Evolutionary conservation across 495 filamentous ascomycete genomes (phyloP).

Genomic region (Cudoniella acicularis): DNA sequence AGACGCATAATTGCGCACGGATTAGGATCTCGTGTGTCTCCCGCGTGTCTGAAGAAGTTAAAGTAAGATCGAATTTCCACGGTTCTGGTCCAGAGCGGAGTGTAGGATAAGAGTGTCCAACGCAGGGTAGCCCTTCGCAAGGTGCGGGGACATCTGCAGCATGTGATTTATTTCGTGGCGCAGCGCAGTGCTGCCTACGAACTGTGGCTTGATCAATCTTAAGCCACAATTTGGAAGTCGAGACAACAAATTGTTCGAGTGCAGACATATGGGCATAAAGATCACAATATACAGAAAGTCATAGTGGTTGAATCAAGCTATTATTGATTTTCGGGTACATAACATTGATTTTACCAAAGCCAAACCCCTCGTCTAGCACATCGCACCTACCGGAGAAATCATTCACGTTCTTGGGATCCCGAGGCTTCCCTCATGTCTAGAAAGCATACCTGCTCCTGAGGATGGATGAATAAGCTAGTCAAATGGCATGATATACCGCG

Average conservation of each 20-base stretch:
- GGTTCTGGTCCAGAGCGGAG: slow-evolving; percentile 11
- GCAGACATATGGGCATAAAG: not conserved
- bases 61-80: slow-evolving; percentile 10
- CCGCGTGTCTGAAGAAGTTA: slow-evolving; percentile 10
- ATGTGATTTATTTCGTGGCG: not conserved
- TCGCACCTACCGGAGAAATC: not conserved
- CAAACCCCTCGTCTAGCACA: not conserved
- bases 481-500: slow-evolving; percentile 12
- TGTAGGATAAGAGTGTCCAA: slow-evolving; percentile 11
- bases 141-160: slow-evolving; percentile 4
- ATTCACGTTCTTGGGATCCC: not conserved
- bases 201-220: not conserved
- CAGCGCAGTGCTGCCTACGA: not conserved
- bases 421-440: not conserved
- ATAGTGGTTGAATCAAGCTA: not conserved
- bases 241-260: not conserved
- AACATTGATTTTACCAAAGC: not conserved
- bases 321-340: not conserved
- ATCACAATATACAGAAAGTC: not conserved
- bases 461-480: slow-evolving; percentile 17
- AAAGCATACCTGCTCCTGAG: slow-evolving; percentile 2
- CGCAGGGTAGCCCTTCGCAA: slow-evolving; percentile 5
- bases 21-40: slow-evolving; percentile 5
- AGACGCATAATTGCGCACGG: slow-evolving; percentile 3
- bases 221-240: not conserved